Percentiles rank a stretch among this genome's conserved stretches.
Conservation (phyloP, 306 rosid species). For the Sphenostylis stenocarpa region DNA sequence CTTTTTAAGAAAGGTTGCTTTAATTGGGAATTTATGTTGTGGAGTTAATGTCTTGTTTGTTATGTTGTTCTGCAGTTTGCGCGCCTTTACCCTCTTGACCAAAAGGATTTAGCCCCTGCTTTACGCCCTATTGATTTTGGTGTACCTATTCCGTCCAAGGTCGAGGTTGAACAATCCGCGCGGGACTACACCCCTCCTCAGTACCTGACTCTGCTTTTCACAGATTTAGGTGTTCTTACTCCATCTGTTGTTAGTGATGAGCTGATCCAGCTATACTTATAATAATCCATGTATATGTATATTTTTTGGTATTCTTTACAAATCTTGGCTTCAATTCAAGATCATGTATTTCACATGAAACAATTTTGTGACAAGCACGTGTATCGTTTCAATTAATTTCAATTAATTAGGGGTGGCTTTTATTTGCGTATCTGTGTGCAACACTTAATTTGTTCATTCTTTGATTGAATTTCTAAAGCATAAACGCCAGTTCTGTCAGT, state of each 20-base stretch:
- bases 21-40: not conserved
- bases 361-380: not conserved
- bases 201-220: conserved; percentile 77
- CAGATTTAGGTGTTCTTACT: conserved; percentile 84
- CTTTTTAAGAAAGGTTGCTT: not conserved
- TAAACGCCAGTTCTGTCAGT: no score
- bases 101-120: conserved; percentile 89
- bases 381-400: not conserved
- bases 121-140: conserved; percentile 82
- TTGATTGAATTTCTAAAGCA: not conserved
- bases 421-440: not conserved
- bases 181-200: conserved; percentile 89
- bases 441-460: not conserved
- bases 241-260: conserved; percentile 92
- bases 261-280: conserved; percentile 80
- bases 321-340: conserved; percentile 5
- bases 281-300: conserved; percentile 16
- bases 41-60: not conserved
- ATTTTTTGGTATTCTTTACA: not conserved
- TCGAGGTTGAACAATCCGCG: conserved; percentile 86
- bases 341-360: not conserved
- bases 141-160: conserved; percentile 85
- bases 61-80: conserved; percentile 63
- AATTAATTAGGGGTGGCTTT: not conserved
- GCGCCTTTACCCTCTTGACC: conserved; percentile 92